Evolutionary conservation across 495 filamentous ascomycete genomes (phyloP).

Genomic region (Podospora appendiculata): DNA sequence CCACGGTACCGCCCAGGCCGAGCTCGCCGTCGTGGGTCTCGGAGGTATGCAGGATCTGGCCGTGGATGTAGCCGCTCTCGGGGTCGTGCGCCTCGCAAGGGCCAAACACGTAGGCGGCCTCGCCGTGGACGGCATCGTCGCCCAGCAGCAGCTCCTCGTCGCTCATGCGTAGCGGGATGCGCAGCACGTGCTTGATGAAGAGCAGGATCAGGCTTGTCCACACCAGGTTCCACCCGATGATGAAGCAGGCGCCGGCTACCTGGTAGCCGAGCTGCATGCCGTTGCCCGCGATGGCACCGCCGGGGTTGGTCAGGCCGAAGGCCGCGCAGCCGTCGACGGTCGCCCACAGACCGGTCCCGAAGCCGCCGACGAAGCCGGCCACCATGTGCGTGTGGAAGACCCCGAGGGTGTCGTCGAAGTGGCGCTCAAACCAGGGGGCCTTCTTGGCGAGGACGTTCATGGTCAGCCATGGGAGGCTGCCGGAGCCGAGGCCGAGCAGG

Average conservation of each 20-base stretch:
- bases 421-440: constrained; percentile 28
- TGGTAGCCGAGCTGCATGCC: constrained; percentile 47
- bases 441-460: constrained; percentile 47
- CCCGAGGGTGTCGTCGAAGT: constrained; percentile 46
- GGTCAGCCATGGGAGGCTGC: constrained; percentile 44
- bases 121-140: constrained; percentile 46
- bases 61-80: constrained; percentile 11
- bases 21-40: constrained; percentile 6
- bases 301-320: constrained; percentile 41
- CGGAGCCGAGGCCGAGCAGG: constrained; percentile 40
- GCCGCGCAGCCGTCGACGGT: constrained; percentile 41
- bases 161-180: constrained; percentile 41
- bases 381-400: constrained; percentile 49
- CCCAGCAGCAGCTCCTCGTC: constrained; percentile 40
- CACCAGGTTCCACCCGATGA: constrained; percentile 49
- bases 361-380: constrained; percentile 44
- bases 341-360: constrained; percentile 46
- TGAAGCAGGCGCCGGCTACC: constrained; percentile 47
- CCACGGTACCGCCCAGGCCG: constrained; percentile 1
- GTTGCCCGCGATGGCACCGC: constrained; percentile 46
- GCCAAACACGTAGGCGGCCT: constrained; percentile 39
- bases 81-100: constrained; percentile 18
- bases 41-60: constrained; percentile 2
- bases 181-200: constrained; percentile 48
- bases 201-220: constrained; percentile 46